Evolutionary conservation across 2,329 filamentous ascomycete species (phyloP).

Genomic region (Verticillium albo-atrum): DNA sequence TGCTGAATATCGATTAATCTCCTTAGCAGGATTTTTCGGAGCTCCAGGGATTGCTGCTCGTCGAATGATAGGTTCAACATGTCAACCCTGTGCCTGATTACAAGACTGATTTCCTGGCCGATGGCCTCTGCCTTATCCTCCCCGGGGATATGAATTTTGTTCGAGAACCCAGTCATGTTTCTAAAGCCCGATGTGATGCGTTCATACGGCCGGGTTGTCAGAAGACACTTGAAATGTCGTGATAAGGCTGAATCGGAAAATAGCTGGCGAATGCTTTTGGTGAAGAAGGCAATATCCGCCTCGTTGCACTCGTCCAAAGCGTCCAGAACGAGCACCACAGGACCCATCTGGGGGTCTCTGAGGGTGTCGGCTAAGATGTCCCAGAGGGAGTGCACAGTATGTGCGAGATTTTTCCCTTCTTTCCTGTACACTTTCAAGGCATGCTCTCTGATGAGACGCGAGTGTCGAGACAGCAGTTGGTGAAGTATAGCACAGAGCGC

Average conservation of each 20-base stretch:
- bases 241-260: not conserved
- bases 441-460: not conserved
- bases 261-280: not conserved
- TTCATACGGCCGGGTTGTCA: slow-evolving; percentile 5
- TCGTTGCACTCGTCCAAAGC: slow-evolving; percentile 7
- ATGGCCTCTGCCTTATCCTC: slow-evolving; percentile 4
- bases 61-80: too few species aligned
- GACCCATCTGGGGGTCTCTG: not conserved
- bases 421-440: not conserved
- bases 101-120: not conserved
- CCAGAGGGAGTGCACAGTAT: not conserved
- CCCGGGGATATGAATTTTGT: not conserved
- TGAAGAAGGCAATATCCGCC: not conserved
- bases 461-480: not conserved
- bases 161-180: not conserved
- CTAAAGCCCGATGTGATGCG: not conserved
- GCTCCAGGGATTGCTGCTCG: not conserved
- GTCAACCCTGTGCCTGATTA: slow-evolving; percentile 1
- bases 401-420: not conserved
- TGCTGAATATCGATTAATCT: not conserved
- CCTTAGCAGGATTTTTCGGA: not conserved
- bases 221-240: not conserved
- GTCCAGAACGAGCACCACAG: slow-evolving; percentile 3
- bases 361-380: not conserved
- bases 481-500: slow-evolving; percentile 5